Evolutionary conservation across 352 stramenopile genomes (phyloP).

Genomic region (Phytophthora pluvialis): DNA sequence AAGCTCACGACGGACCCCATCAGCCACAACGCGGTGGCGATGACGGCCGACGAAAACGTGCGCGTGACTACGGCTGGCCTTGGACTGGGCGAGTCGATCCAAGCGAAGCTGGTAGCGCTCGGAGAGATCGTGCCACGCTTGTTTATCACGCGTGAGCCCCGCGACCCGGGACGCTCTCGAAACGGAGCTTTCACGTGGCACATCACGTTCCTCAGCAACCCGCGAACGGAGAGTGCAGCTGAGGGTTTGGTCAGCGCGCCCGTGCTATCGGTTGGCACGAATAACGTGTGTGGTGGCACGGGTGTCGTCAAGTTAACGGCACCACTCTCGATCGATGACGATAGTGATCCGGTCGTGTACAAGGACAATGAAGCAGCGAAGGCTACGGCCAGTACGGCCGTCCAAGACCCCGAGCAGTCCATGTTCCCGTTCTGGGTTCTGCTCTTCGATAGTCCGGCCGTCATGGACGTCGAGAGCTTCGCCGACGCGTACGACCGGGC

Average conservation of each 20-base stretch:
- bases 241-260: neutral
- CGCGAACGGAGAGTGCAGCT: slow-evolving; percentile 18
- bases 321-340: slow-evolving; percentile 55
- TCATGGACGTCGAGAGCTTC: slow-evolving; percentile 70
- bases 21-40: slow-evolving; percentile 62
- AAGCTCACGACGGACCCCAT: slow-evolving; percentile 40
- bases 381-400: slow-evolving; percentile 18
- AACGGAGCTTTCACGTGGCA: slow-evolving; percentile 70
- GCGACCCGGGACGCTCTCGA: slow-evolving; percentile 27
- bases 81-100: slow-evolving; percentile 55
- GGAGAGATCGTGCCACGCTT: slow-evolving; percentile 36
- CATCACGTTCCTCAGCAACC: slow-evolving; percentile 68
- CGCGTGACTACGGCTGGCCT: slow-evolving; percentile 43
- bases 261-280: slow-evolving; percentile 40
- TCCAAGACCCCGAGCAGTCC: slow-evolving; percentile 30
- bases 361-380: slow-evolving; percentile 25
- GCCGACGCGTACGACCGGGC: slow-evolving; percentile 50
- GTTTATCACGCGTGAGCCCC: slow-evolving; percentile 57
- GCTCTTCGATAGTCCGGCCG: slow-evolving; percentile 64
- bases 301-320: slow-evolving; percentile 40
- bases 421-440: slow-evolving; percentile 87
- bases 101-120: slow-evolving; percentile 59
- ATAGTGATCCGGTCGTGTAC: slow-evolving; percentile 51
- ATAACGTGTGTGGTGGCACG: slow-evolving; percentile 46
- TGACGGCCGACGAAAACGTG: slow-evolving; percentile 57